Conservation (phyloP, 257 asterid species). For the Mentha longifolia region DNA sequence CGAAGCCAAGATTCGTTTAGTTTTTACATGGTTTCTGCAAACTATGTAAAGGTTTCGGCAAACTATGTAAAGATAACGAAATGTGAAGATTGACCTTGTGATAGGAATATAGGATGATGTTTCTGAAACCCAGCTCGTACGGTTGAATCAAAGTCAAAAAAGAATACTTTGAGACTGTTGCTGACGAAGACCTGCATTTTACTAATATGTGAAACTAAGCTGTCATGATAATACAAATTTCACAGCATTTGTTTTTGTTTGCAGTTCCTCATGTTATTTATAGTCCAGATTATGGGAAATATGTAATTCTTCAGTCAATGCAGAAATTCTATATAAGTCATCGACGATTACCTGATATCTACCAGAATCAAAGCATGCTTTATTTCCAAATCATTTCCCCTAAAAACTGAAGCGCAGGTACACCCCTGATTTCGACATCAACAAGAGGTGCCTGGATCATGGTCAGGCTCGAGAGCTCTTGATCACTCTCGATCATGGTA, state of each 20-base stretch:
- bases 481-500: constrained; percentile 59
- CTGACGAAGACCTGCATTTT: neutral
- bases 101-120: neutral
- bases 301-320: neutral
- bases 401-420: constrained; percentile 96
- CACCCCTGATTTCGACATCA: constrained; percentile 97
- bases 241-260: neutral
- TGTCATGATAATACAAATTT: neutral
- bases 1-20: constrained; percentile 12
- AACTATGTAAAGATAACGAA: neutral
- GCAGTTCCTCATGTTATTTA: neutral
- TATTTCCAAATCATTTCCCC: constrained; percentile 96
- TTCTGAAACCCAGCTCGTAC: neutral
- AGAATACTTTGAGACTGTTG: constrained; percentile 7
- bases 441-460: constrained; percentile 91
- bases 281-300: neutral
- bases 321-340: neutral
- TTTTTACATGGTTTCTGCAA: neutral
- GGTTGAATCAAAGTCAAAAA: neutral
- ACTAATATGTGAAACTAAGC: neutral
- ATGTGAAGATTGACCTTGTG: neutral
- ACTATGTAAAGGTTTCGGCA: neutral
- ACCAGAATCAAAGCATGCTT: constrained; percentile 21
- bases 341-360: constrained; percentile 28
- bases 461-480: constrained; percentile 71